Base-by-base conservation (phyloP, 2,329 filamentous ascomycete genomes). In the Ascochyta pisi region DNA sequence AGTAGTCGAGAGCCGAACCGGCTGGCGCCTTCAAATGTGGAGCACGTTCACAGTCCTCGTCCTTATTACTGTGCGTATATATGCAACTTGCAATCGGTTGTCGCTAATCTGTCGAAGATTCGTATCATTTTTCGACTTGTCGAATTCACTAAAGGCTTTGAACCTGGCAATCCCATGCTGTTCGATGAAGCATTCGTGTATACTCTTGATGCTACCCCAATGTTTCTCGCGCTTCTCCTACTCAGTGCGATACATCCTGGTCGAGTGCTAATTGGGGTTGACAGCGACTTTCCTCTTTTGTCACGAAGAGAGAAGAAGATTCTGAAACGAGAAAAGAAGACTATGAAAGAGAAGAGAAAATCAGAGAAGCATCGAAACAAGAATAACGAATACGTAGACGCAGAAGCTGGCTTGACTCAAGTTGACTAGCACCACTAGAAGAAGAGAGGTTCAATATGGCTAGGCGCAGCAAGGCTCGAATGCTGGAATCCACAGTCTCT, bases 71-170 rank as follows among this genome's bases (percentile, higher is more conserved):
- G 41, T 43, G n/a, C n/a, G n/a, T 43, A 16, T 5, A 33, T 4
- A 13, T 27, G 8, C 8, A 13, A 12, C 1, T n/a, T 9, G 16
- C n/a, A 6, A 4, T 33, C 16, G 15, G 9, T 82, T 31, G 82
- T 83, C 56, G 79, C 79, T 0, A 27, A 42, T 15, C 1, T 19
- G 2, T 22, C 12, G 5, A 22, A 33, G 41, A 60, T 68, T 26
- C 82, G 86, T 31, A 87, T 88, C 67, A 80, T 86, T 60, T 89
- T 83, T 71, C 83, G 85, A 27, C 76, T 89, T 2, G 70, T 78
- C 48, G 84, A 89, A 67, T 88, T 83, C 63, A 76, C 78, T 0
- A 73, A 76, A 4, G 83, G 82, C 10, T 64, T 81, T 19, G 70
- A 72, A 37, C 43, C 58, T 1, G 34, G 43, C 15, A 83, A 82